phyloP scores from a whole-genome alignment of 371 early-diverging fungal species.

The Circinella umbellata region DNA sequence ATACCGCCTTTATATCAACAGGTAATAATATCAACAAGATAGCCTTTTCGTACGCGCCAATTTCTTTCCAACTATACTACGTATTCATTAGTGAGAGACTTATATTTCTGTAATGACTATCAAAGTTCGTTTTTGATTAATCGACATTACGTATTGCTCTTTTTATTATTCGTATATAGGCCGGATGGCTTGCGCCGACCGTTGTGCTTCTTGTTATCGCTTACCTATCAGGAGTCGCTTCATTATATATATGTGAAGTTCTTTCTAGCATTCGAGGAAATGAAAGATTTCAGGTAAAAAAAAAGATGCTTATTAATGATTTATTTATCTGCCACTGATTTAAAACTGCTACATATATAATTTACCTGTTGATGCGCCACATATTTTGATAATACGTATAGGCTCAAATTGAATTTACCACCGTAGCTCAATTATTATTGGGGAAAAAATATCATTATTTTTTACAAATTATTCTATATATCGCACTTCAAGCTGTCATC shows the following conservation, averaged over 20 bases:
- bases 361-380: too few relatives aligned
- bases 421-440: constrained; percentile 54
- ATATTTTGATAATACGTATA: neutral
- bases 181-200: constrained; percentile 49
- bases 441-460: constrained; percentile 58
- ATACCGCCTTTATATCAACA: too few relatives aligned
- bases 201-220: constrained; percentile 40
- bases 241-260: constrained; percentile 78
- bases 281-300: constrained; percentile 59
- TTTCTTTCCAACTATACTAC: too few relatives aligned
- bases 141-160: too few relatives aligned
- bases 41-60: too few relatives aligned
- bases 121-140: too few relatives aligned
- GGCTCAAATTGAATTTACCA: constrained; percentile 61
- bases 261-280: constrained; percentile 82
- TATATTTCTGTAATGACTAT: too few relatives aligned
- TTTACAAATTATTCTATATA: constrained; percentile 58
- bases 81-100: too few relatives aligned
- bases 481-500: constrained; percentile 64
- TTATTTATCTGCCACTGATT: too few relatives aligned
- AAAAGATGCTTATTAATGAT: neutral
- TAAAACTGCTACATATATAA: too few relatives aligned
- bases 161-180: constrained; percentile 18
- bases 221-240: constrained; percentile 56
- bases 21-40: too few relatives aligned